Base-by-base conservation (phyloP, 805 yeast genomes). In the Candida maris region DNA sequence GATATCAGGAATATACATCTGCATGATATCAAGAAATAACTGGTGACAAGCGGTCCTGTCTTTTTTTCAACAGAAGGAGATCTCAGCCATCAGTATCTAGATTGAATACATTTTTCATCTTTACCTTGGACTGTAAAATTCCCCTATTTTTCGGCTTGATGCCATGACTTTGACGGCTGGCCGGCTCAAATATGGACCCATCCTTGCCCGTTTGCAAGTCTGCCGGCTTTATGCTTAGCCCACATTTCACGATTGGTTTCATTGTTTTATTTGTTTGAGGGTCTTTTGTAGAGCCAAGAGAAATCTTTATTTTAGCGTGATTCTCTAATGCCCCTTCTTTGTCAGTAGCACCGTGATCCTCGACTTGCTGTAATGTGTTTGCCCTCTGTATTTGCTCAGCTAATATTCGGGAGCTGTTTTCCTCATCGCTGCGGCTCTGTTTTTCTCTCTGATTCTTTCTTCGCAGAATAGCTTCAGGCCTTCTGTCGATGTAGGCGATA, bases 371-470 rank as follows among this genome's bases (percentile, higher is more conserved):
- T 16, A 25, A 25, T 7, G 28, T 13, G 29, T 55, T 46, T 2
- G 78, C 81, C 27, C 58, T 52, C 40, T 65, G 62, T 3, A 84
- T 75, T 56, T 84, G 89, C 24, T 61, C 52, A 28, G 72, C 61
- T n/a, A 84, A 41, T 13, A 70, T 34, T 42, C 58, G 65, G 40
- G 59, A 52, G 8, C 68, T 59, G 9, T 70, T 39, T 13, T 70
- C 71, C 28, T 73, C 75, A 24, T 79, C 86, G 5, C 63, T 58
- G 32, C 56, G 56, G 6, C 64, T 40, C 18, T 59, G 48, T 26
- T 63, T 65, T 27, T 69, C 56, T 39, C 67, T 67, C 26, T 52
- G 41, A 29, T 59, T 53, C 17, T 67, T 66, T 35, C 67, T 66
- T 31, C 75, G 58, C 39, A 60, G 39, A 3, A 68, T 37, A 6